Evolutionary conservation across 2,329 filamentous ascomycete species (phyloP).

Genomic region (Aspergillus tamarii): DNA sequence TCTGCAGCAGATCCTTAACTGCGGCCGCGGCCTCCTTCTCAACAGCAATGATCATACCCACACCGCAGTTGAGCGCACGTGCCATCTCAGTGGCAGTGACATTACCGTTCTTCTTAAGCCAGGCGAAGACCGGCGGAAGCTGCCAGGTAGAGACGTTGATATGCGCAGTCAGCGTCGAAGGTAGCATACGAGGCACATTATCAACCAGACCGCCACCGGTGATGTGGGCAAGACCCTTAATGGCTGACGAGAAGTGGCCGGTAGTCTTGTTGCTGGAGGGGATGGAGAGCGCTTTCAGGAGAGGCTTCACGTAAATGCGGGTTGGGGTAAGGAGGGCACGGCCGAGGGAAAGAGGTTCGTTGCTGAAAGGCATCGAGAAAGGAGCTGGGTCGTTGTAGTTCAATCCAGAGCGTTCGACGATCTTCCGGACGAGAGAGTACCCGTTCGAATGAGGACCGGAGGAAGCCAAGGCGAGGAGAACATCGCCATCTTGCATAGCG

Average conservation of each 20-base stretch:
- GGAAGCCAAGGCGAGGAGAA: conserved; percentile 82
- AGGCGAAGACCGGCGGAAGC: conserved; percentile 78
- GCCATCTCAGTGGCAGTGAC: conserved; percentile 80
- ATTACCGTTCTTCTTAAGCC: conserved; percentile 75
- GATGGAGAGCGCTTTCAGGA: conserved; percentile 66
- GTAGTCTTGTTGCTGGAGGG: conserved; percentile 44
- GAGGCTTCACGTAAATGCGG: conserved; percentile 84
- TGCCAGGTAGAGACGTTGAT: conserved; percentile 78
- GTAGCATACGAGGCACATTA: conserved; percentile 94
- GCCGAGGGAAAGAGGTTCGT: conserved; percentile 60
- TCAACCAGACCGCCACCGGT: conserved; percentile 91
- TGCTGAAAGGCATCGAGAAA: conserved; percentile 76
- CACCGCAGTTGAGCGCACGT: conserved; percentile 89
- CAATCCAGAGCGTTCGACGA: conserved; percentile 74
- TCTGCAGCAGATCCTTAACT: conserved; percentile 63
- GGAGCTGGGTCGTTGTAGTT: conserved; percentile 73
- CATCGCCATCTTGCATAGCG: conserved; percentile 78
- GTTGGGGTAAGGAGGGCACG: conserved; percentile 84
- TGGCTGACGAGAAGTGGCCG: conserved; percentile 48
- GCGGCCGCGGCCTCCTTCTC: conserved; percentile 64
- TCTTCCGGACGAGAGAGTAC: conserved; percentile 92
- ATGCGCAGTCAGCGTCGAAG: conserved; percentile 73
- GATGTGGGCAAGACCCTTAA: conserved; percentile 96
- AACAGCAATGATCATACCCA: conserved; percentile 92
- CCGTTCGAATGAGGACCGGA: conserved; percentile 94